phyloP scores from a whole-genome alignment of 495 filamentous ascomycete genomes.

The Xylaria cubensis region DNA sequence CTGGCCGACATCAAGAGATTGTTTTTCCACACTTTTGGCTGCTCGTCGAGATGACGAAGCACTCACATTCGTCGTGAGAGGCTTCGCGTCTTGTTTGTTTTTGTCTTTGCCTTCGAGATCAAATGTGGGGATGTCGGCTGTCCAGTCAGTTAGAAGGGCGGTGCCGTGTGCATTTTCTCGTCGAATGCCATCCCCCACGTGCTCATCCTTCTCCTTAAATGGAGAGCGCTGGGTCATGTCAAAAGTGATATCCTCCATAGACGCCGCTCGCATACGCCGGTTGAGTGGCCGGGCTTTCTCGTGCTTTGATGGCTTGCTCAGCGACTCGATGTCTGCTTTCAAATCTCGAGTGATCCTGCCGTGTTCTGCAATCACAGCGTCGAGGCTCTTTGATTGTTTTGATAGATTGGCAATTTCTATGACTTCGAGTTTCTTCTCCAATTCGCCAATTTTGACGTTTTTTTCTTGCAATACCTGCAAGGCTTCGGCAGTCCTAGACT shows the following conservation, averaged over 20 bases:
- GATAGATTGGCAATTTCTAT: constrained; percentile 42
- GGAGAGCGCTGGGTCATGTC: constrained; percentile 34
- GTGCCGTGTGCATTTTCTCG: background rate
- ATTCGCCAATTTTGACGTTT: constrained; percentile 66
- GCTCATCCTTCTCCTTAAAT: constrained; percentile 24
- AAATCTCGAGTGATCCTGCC: constrained; percentile 33
- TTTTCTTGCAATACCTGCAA: constrained; percentile 67
- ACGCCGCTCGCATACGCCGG: constrained; percentile 29
- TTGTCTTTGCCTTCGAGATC: constrained; percentile 28
- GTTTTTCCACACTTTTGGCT: constrained; percentile 4
- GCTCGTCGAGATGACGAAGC: constrained; percentile 15
- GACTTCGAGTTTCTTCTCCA: constrained; percentile 62
- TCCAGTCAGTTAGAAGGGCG: constrained; percentile 30
- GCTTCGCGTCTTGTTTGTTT: constrained; percentile 31
- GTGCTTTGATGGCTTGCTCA: constrained; percentile 34
- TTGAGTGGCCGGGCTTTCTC: constrained; percentile 26
- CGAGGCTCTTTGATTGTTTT: constrained; percentile 30
- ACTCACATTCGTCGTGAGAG: constrained; percentile 25
- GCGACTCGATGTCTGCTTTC: constrained; percentile 35
- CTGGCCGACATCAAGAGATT: constrained; percentile 18
- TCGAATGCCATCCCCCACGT: background rate
- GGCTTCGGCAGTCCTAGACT: constrained; percentile 58
- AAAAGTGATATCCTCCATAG: constrained; percentile 36
- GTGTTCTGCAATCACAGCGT: constrained; percentile 26
- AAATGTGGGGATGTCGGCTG: constrained; percentile 30